A percentile compares a stretch with the other conserved stretches of the same genome.
These are phyloP conservation scores for Mycena sp. DNA, from an alignment of 1,284 basidiomycete genomes.

Conservation along the genomic window DNA sequence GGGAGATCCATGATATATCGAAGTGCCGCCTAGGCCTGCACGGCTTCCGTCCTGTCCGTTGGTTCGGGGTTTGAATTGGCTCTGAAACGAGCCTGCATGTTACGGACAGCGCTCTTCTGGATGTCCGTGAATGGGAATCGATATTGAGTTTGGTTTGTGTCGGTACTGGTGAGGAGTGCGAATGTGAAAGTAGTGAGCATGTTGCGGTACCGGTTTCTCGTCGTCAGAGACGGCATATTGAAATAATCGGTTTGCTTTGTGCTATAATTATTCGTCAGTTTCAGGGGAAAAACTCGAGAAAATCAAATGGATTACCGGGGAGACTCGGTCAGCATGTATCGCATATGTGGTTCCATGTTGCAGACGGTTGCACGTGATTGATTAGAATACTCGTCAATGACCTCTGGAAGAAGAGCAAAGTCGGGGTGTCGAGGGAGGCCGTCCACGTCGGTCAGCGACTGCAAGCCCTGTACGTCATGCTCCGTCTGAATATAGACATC, in stretches of 20 bases:
- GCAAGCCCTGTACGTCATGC: neutral
- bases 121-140: neutral
- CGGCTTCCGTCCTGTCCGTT: neutral
- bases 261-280: neutral
- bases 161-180: neutral
- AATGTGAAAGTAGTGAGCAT: neutral
- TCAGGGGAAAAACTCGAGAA: conserved; percentile 1
- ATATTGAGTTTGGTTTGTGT: neutral
- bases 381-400: neutral
- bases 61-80: neutral
- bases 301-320: conserved; percentile 1
- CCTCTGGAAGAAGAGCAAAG: neutral
- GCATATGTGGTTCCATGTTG: neutral
- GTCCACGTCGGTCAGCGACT: neutral
- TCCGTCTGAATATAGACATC: neutral
- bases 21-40: neutral
- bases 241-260: neutral
- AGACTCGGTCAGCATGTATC: neutral
- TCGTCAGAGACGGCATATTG: neutral
- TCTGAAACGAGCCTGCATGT: neutral
- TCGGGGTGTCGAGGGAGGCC: neutral
- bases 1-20: too few relatives aligned
- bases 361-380: neutral
- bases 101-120: neutral
- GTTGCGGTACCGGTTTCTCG: conserved; percentile 1